Evolutionary conservation across 2,329 filamentous ascomycete species (phyloP), one percentile per base, ranked within the genome.

Genomic region (Mariannaea sp.): DNA sequence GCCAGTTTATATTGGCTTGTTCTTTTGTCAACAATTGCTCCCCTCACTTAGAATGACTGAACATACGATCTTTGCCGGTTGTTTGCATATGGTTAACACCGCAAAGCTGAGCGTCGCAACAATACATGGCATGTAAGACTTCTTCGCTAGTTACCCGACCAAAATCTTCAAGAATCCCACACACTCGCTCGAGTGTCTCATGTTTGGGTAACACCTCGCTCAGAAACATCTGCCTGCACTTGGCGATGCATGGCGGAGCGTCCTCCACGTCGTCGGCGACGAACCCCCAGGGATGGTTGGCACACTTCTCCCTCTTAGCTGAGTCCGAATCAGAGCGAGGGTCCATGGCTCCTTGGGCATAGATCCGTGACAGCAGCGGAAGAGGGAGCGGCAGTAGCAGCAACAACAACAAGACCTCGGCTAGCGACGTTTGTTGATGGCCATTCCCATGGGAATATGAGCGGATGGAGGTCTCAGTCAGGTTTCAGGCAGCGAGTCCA

Each of bases 41-140:
- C 42, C 29, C 10, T 13, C 3, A 48, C 20, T 5, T 9, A 33
- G 27, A 30, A 24, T 26, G 41, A 67, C 70, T 41, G 12, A n/a
- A 20, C 36, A 5, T 68, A 73, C 80, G 80, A 63, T 80, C 78
- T 65, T 77, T 72, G n/a, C 66, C 69, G 42, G 52, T 44, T 22
- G 57, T 53, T 10, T 54, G 56, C 22, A 70, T 57, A 44, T 70
- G 67, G 47, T 71, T 68, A 38, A 82, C 77, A 22, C 80, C 80
- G 61, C 80, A 83, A 42, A 72, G 71, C 44, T 71, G 73, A 42
- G 74, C 71, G 62, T 82, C 78, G 65, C 80, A 82, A 65, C 78
- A 79, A 62, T 83, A 83, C 17, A 82, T 68, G 33, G 69, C 63
- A 71, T 73, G 75, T 9, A 82, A 70, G n/a, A 55, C 53, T 7